These are phyloP conservation scores for Gynandropsis gynandra DNA, from an alignment of 345 rosid genomes.

Conservation along the genomic window DNA sequence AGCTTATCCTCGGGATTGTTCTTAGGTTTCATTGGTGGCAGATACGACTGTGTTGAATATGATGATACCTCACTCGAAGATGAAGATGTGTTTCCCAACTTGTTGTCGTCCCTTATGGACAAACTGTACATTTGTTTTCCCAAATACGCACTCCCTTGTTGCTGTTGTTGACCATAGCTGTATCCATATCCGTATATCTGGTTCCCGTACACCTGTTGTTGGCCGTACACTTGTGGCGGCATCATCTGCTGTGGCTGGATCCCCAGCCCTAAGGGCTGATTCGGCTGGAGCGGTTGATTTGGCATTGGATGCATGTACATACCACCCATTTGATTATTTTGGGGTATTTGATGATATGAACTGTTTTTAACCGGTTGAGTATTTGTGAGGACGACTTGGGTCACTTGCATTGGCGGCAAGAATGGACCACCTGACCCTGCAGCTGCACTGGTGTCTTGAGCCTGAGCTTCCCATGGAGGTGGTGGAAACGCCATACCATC, in stretches of 20 bases:
- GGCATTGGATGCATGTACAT: slow-evolving; percentile 61
- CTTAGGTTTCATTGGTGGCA: slow-evolving; percentile 49
- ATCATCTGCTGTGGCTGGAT: slow-evolving; percentile 49
- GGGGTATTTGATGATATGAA: slow-evolving; percentile 41
- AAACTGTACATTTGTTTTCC: slow-evolving; percentile 75
- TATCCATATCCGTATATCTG: slow-evolving; percentile 57
- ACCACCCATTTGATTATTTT: slow-evolving; percentile 45
- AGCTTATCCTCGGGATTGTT: slow-evolving; percentile 77
- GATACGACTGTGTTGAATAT: slow-evolving; percentile 41
- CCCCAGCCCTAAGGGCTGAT: slow-evolving; percentile 20
- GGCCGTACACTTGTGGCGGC: slow-evolving; percentile 55
- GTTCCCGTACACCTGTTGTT: slow-evolving; percentile 34
- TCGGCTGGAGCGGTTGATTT: slow-evolving; percentile 16
- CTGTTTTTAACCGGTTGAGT: slow-evolving; percentile 35
- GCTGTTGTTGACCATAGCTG: slow-evolving; percentile 57
- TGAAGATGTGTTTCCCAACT: slow-evolving; percentile 23
- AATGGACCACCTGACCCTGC: slow-evolving; percentile 46
- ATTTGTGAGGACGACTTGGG: slow-evolving; percentile 43
- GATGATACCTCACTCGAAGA: slow-evolving; percentile 41
- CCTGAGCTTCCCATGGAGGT: slow-evolving; percentile 96
- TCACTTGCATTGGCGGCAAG: slow-evolving; percentile 50
- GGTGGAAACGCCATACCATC: slow-evolving; percentile 62
- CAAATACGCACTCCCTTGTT: slow-evolving; percentile 56
- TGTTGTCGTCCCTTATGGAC: slow-evolving; percentile 60
- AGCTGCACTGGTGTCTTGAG: slow-evolving; percentile 47